A percentile compares a stretch with the other conserved stretches of the same genome.
Evolutionary conservation across 306 rosid genomes (phyloP).

Genomic region (Leucaena leucocephala): DNA sequence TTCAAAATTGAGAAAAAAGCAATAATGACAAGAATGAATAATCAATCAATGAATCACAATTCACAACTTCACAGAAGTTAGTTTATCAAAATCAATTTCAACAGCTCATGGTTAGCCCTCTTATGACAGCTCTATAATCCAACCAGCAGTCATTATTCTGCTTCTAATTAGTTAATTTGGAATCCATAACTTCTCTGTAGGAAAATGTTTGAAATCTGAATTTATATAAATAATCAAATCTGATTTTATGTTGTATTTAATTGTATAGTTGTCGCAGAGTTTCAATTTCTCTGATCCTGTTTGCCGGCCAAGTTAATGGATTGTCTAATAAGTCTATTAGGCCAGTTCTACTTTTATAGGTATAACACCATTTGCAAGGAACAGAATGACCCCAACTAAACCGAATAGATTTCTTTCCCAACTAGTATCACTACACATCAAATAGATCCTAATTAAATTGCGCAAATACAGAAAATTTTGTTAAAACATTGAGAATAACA

Average conservation of each 20-base stretch:
- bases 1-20: not conserved
- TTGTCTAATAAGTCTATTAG: too few species aligned
- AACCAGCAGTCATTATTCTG: not conserved
- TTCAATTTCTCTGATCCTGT: not conserved
- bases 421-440: constrained; percentile 11
- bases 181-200: not conserved
- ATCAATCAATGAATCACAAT: constrained; percentile 17
- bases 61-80: not conserved
- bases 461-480: constrained; percentile 18
- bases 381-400: too few species aligned
- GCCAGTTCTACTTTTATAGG: too few species aligned
- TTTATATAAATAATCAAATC: not conserved
- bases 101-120: not conserved
- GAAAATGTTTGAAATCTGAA: not conserved
- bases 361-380: too few species aligned
- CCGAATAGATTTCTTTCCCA: constrained; percentile 3
- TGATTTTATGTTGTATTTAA: not conserved
- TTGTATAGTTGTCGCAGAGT: not conserved
- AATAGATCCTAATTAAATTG: constrained; percentile 6
- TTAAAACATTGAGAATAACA: constrained; percentile 21
- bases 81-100: not conserved
- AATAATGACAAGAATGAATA: constrained; percentile 28
- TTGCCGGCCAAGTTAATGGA: not conserved
- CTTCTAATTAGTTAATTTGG: not conserved
- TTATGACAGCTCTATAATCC: constrained; percentile 3